Evolutionary conservation across 78 protist species (phyloP).

Genomic region (Dictyostelium intermedium): DNA sequence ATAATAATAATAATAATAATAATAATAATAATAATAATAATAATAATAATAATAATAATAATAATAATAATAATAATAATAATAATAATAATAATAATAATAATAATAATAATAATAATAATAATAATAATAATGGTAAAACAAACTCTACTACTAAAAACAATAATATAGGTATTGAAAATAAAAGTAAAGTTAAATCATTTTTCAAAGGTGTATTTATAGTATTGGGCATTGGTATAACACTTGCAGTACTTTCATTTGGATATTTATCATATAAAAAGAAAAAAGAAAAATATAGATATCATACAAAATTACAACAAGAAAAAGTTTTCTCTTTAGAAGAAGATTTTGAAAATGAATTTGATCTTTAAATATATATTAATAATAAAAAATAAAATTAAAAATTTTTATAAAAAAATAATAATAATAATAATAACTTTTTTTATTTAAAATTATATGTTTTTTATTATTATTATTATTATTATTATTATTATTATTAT

Average conservation of each 20-base stretch:
- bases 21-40: background rate
- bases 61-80: background rate
- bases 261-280: background rate
- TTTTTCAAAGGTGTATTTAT: background rate
- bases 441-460: too few species aligned
- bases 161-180: background rate
- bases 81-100: background rate
- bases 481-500: too few species aligned
- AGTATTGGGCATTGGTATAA: background rate
- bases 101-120: background rate
- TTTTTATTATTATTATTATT: too few species aligned
- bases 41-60: background rate
- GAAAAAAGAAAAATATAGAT: constrained; percentile 2
- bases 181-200: background rate
- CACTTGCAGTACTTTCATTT: background rate
- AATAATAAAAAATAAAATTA: background rate
- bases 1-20: background rate
- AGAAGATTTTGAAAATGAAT: background rate
- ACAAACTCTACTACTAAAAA: background rate
- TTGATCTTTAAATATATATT: background rate
- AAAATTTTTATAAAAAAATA: too few species aligned
- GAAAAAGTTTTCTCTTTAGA: constrained; percentile 5
- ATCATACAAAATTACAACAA: constrained; percentile 9
- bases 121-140: background rate
- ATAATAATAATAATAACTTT: too few species aligned